Conservation (phyloP, 108 stramenopile genomes). For the Fragilaria radians region DNA sequence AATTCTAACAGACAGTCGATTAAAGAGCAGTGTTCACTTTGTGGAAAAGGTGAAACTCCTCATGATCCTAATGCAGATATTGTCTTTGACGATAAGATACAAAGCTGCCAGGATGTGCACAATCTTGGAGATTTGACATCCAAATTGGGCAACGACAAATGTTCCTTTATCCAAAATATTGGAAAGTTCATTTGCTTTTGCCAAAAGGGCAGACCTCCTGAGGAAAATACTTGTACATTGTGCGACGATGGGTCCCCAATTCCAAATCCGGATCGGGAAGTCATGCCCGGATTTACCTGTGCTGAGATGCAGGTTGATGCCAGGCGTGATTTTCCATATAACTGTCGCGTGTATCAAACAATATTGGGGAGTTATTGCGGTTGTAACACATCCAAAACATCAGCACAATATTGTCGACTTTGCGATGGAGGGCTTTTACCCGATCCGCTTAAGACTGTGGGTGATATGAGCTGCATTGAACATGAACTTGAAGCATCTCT, state of each 20-base stretch:
- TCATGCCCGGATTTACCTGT: not conserved
- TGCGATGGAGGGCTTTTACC: constrained; percentile 7
- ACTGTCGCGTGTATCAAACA: not conserved
- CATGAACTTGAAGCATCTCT: too few species aligned
- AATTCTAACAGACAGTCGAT: too few species aligned
- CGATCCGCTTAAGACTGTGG: too few species aligned
- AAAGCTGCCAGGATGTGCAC: constrained; percentile 17
- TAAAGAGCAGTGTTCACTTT: not conserved
- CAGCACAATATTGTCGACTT: constrained; percentile 1
- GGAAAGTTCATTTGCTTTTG: constrained; percentile 24
- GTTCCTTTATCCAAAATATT: constrained; percentile 19
- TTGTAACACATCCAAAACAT: constrained; percentile 3
- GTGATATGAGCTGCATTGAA: too few species aligned
- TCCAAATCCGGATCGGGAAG: not conserved
- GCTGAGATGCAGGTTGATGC: constrained; percentile 18
- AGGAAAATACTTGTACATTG: constrained; percentile 7
- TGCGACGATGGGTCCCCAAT: constrained; percentile 4
- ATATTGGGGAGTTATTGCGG: not conserved
- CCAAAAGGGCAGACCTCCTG: constrained; percentile 1
- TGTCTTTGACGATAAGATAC: not conserved
- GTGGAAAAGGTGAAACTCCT: not conserved
- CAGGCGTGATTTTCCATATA: constrained; percentile 6
- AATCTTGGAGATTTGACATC: constrained; percentile 7
- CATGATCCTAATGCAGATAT: constrained; percentile 6
- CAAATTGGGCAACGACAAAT: constrained; percentile 10